Evolutionary conservation across 352 stramenopile genomes (phyloP).

Genomic region (Globisporangium acanthophoron): DNA sequence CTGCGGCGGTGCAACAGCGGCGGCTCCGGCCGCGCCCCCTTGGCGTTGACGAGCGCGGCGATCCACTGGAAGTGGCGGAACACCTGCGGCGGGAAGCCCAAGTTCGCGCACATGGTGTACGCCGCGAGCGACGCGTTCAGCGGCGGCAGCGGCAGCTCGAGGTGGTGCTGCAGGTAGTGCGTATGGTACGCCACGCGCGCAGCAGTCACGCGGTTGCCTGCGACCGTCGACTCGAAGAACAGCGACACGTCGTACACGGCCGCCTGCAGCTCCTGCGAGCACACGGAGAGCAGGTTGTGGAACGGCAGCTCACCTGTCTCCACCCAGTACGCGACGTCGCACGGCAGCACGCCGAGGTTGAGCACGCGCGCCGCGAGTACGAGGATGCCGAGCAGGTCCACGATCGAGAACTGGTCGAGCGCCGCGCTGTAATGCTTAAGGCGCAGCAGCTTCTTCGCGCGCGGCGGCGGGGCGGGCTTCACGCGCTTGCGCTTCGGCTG

Average conservation of each 20-base stretch:
- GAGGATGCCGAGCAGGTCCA: constrained; percentile 57
- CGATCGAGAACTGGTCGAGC: constrained; percentile 44
- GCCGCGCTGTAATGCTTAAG: constrained; percentile 7
- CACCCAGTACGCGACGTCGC: constrained; percentile 66
- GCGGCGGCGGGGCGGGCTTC: neutral
- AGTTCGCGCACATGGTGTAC: constrained; percentile 39
- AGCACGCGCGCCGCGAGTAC: constrained; percentile 56
- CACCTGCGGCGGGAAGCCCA: constrained; percentile 56
- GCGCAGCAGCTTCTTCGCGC: neutral
- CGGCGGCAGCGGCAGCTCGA: constrained; percentile 63
- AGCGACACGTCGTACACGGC: constrained; percentile 35
- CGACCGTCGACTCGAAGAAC: constrained; percentile 57
- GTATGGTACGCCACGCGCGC: constrained; percentile 41
- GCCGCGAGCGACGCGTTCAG: constrained; percentile 60
- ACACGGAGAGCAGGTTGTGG: constrained; percentile 53
- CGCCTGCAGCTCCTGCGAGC: constrained; percentile 38
- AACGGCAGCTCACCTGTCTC: constrained; percentile 50
- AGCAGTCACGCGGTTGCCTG: constrained; percentile 27
- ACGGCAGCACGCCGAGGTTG: constrained; percentile 53
- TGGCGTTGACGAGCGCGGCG: constrained; percentile 38
- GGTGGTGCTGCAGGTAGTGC: constrained; percentile 62
- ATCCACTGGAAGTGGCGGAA: constrained; percentile 72
- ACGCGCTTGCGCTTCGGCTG: neutral
- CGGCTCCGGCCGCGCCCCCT: constrained; percentile 32
- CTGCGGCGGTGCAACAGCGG: constrained; percentile 18